Conservation (phyloP, 768 basidiomycete species). For the Mrakia frigida region DNA sequence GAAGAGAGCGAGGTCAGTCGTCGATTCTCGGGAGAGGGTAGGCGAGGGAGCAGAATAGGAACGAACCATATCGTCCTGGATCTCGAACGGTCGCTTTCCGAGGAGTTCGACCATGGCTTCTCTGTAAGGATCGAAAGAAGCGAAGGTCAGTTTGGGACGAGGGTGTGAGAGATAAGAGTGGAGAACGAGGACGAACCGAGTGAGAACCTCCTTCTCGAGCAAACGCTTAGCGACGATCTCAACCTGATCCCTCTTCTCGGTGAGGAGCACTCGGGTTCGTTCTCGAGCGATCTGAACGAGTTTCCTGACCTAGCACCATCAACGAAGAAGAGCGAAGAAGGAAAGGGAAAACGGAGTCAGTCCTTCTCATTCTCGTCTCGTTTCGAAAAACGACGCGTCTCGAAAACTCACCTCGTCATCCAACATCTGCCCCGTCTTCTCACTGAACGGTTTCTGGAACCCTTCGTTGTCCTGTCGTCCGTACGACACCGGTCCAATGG, state of each 20-base stretch:
- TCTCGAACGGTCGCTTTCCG: slow-evolving; percentile 39
- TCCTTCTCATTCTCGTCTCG: no score
- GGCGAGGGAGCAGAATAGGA: not conserved
- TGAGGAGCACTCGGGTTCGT: slow-evolving; percentile 75
- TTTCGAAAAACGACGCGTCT: not conserved
- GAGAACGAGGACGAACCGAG: slow-evolving; percentile 57
- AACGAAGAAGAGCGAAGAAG: slow-evolving; percentile 3
- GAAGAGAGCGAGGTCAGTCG: not conserved
- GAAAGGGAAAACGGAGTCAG: not conserved
- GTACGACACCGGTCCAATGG: slow-evolving; percentile 93
- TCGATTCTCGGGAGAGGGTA: not conserved
- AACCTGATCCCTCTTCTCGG: slow-evolving; percentile 73
- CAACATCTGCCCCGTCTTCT: slow-evolving; percentile 33
- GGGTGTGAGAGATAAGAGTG: not conserved
- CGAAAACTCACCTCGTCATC: slow-evolving; percentile 32
- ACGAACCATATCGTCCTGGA: slow-evolving; percentile 73
- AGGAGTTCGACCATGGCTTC: slow-evolving; percentile 33
- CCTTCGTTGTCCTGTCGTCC: slow-evolving; percentile 59
- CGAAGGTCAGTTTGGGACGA: not conserved
- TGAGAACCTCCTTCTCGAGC: slow-evolving; percentile 92
- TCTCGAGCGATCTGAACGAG: slow-evolving; percentile 62
- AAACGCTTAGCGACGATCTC: slow-evolving; percentile 88
- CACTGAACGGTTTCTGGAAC: slow-evolving; percentile 33
- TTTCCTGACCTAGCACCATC: slow-evolving; percentile 18
- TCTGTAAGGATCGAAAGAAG: not conserved